Conservation (phyloP, 805 yeast genomes). For the Schwanniomyces pseudopolymorphus region DNA sequence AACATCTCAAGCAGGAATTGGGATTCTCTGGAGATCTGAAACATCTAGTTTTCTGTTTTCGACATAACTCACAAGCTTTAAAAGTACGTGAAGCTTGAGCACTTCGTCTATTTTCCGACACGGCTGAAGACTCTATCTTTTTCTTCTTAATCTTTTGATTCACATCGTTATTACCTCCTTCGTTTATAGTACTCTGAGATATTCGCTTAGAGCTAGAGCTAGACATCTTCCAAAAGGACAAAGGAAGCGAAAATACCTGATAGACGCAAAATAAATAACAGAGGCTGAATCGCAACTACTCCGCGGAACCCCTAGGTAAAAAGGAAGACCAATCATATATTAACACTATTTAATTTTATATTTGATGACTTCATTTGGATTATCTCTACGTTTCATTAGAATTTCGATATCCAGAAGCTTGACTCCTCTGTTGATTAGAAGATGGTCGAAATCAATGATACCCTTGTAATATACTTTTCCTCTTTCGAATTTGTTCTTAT, state of each 20-base stretch:
- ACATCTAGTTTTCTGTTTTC: conserved; percentile 62
- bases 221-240: neutral
- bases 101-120: conserved; percentile 12
- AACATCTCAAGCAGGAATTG: conserved; percentile 57
- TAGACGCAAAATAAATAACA: neutral
- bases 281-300: neutral
- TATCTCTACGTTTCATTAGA: conserved; percentile 4
- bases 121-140: neutral
- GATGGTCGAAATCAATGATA: conserved; percentile 29
- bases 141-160: neutral
- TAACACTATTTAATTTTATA: conserved; percentile 9
- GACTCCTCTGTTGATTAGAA: conserved; percentile 30
- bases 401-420: conserved; percentile 23
- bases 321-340: neutral
- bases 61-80: conserved; percentile 55
- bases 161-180: neutral
- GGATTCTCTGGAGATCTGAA: conserved; percentile 49
- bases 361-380: conserved; percentile 7
- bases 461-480: conserved; percentile 27
- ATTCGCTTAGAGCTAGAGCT: neutral
- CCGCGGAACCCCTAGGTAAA: neutral
- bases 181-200: neutral
- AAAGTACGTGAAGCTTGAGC: conserved; percentile 44
- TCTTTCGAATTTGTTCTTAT: conserved; percentile 12
- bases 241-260: neutral